Evolutionary conservation across 1,139 yeast species (phyloP).

Genomic region (Pichia sp.): DNA sequence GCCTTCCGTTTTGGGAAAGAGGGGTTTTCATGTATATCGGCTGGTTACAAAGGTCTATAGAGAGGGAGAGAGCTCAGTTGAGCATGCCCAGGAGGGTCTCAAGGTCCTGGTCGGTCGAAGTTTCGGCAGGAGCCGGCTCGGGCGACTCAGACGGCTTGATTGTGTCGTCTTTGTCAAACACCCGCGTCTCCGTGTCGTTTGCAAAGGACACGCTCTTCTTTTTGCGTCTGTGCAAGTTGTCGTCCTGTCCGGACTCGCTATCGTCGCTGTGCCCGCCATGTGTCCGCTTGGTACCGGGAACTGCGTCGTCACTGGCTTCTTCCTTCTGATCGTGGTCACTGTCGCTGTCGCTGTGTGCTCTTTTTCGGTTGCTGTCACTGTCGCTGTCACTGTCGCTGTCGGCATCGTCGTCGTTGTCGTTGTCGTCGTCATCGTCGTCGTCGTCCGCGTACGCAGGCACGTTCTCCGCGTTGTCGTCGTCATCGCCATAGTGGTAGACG

Average conservation of each 20-base stretch:
- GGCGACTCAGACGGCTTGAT: not conserved
- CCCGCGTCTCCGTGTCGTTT: slow-evolving; percentile 9
- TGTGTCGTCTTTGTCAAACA: slow-evolving; percentile 10
- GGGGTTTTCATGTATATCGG: not conserved
- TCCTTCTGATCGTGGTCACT: no score
- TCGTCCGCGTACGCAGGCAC: slow-evolving; percentile 35
- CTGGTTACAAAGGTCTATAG: not conserved
- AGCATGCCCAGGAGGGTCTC: slow-evolving; percentile 9
- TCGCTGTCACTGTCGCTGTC: slow-evolving; percentile 35
- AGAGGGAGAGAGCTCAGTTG: not conserved
- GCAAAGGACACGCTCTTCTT: slow-evolving; percentile 14
- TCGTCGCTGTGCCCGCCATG: not conserved
- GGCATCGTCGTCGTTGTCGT: slow-evolving; percentile 27
- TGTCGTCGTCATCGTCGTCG: slow-evolving; percentile 30
- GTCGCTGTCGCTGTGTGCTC: slow-evolving; percentile 32
- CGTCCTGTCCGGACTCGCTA: not conserved
- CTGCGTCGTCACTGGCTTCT: slow-evolving; percentile 26
- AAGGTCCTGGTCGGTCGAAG: not conserved
- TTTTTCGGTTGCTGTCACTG: not conserved
- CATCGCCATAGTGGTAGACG: slow-evolving; percentile 31
- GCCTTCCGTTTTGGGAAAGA: no score
- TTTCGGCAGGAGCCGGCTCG: not conserved
- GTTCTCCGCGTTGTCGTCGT: slow-evolving; percentile 33
- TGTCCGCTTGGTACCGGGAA: not conserved
- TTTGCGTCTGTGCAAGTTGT: not conserved